Base-by-base conservation (phyloP, 176 grass and related monocot species). In the Eleusine coracana region DNA sequence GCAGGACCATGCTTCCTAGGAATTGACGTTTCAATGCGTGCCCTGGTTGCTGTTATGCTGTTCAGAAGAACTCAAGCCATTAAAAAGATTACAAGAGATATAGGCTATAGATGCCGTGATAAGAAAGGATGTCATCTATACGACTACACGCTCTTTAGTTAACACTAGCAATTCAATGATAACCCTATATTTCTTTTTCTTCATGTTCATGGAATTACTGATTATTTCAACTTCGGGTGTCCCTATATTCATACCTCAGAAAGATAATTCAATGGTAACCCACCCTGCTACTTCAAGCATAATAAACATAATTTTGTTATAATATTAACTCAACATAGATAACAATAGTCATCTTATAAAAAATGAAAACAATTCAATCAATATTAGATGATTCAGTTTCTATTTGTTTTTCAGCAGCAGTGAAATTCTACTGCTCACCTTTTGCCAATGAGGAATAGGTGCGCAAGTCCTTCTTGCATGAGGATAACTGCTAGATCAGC, bases 391-490 rank as follows among this genome's bases (percentile, higher is more conserved):
- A 59, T 2, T 9, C 56, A 59, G 20, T 23, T 23, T 23, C 10
- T 20, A 34, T 55, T 21, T 56, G 20, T 56, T 18, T 4, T 21
- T 56, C 52, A 56, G 17, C 52, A 21, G 52, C 52, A 56, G 21
- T 10, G 56, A 68, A 58, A 83, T 68, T 78, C 21, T 71, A 80
- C 20, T 34, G 31, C 31, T 31, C 78, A 98, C 96, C 96, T 98
- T 90, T 23, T 91, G 48, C 96, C 92, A 66, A 98, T 90, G 34
- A 98, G 89, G 76, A 98, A 88, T 83, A 98, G 74, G 65, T 98
- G 88, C 1, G 96, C 92, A 58, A 98, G 91, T 69, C 96, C 96
- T 88, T 98, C 96, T 98, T 98, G 96, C 96, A 98, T 98, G 27
- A 98, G 85, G 91, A 95, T 90, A 84, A 98, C 92, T 76, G 92